Evolutionary conservation across 2,329 filamentous ascomycete genomes (phyloP), one percentile per base, ranked within the genome.

Genomic region (Aspergillus glaucus): DNA sequence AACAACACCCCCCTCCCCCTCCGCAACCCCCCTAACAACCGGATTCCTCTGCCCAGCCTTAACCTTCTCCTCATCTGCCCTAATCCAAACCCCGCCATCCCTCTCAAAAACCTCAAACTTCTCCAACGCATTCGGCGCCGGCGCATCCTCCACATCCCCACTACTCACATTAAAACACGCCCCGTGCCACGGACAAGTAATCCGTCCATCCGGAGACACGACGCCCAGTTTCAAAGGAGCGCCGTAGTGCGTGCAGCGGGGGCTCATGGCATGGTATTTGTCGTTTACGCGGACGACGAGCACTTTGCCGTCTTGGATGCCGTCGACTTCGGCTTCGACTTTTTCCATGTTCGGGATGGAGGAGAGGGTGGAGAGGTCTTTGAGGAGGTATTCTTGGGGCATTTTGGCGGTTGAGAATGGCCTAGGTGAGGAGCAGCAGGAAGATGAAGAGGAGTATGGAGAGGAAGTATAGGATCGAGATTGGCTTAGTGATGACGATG

Each of bases 141-240:
- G 93, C 0, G 92, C 91, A 64, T 97, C 89, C 72, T 98, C 93
- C 50, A 97, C 87, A 61, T 98, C 93, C 46, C 93, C 93, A 5
- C 87, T 94, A 48, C 80, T 79, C 54, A 88, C 82, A 54, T 89
- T 93, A 74, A 96, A 98, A 76, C 93, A 98, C 49, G 93, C 93
- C 74, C 92, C 92, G 67, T 97, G 92, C 93, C 93, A 97, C 3
- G 92, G 90, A 67, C 93, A 98, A 6, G 88, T 95, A 53, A 98
- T 71, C 45, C 89, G 80, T 4, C 93, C 93, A 57, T 87, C 84
- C 2, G 82, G 81, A 6, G 88, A 88, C 54, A 98, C 72, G 6
- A 97, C 84, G 47, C 93, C 93, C 58, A 92, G 89, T 46, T 84
- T 82, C 55, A 98, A 73, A 12, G 93, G 93, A 37, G 92, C 93